phyloP scores from a whole-genome alignment of 2,329 filamentous ascomycete genomes.

The Cladosporium colombiae region DNA sequence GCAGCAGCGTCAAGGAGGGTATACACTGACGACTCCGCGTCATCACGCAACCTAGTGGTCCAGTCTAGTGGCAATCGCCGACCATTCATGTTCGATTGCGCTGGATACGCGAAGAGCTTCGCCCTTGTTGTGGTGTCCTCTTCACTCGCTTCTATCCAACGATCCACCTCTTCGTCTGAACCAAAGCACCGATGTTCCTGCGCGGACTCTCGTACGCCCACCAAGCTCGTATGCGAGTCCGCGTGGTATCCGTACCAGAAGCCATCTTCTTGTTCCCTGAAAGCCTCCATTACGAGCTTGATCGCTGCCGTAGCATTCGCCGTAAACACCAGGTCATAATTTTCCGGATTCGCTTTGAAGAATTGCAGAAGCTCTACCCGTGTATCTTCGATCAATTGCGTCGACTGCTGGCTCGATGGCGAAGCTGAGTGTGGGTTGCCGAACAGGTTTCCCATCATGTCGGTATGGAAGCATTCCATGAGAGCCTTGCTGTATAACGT shows the following conservation, averaged over 20 bases:
- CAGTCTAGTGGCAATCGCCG: constrained; percentile 71
- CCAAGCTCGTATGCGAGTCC: constrained; percentile 81
- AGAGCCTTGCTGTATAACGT: constrained; percentile 68
- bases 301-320: constrained; percentile 89
- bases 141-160: constrained; percentile 57
- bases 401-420: constrained; percentile 75
- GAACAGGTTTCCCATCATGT: constrained; percentile 76
- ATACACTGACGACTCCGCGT: constrained; percentile 44
- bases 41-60: constrained; percentile 37
- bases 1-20: constrained; percentile 84
- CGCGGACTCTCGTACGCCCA: constrained; percentile 72
- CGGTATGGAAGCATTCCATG: constrained; percentile 75
- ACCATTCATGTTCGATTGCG: constrained; percentile 92
- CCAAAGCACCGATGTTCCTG: constrained; percentile 64
- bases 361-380: constrained; percentile 71
- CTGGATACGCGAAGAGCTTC: constrained; percentile 75
- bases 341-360: constrained; percentile 76
- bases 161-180: constrained; percentile 61
- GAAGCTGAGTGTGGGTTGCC: constrained; percentile 89
- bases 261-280: constrained; percentile 66
- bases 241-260: constrained; percentile 83
- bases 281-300: constrained; percentile 79
- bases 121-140: constrained; percentile 35
- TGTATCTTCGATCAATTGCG: constrained; percentile 69
- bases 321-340: constrained; percentile 88